Evolutionary conservation across 2,329 filamentous ascomycete genomes (phyloP).

Genomic region (Tolypocladium cylindrosporum): DNA sequence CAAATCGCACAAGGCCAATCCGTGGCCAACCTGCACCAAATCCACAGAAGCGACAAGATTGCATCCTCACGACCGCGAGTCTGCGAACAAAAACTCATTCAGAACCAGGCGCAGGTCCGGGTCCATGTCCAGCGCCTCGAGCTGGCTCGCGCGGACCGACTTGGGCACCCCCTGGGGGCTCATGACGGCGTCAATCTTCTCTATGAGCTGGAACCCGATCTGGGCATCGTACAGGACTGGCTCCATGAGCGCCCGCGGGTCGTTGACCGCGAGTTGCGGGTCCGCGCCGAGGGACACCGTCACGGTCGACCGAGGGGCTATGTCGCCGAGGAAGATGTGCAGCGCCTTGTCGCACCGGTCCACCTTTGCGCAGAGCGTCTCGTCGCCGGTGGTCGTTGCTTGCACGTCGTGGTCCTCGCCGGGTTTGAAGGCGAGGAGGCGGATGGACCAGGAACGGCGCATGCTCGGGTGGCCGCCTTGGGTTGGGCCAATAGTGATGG

Average conservation of each 20-base stretch:
- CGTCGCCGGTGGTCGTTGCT: not conserved
- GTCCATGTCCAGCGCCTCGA: constrained; percentile 12
- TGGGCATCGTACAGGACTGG: constrained; percentile 9
- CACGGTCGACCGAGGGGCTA: constrained; percentile 3
- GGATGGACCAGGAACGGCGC: constrained; percentile 3
- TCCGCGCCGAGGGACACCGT: constrained; percentile 5
- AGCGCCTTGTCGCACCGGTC: not conserved
- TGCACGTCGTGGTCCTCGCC: not conserved
- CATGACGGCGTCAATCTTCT: constrained; percentile 8
- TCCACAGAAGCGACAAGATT: not conserved
- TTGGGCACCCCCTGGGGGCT: not conserved
- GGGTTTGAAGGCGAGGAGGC: constrained; percentile 4
- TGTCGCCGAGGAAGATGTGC: constrained; percentile 4
- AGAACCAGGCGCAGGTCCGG: constrained; percentile 9
- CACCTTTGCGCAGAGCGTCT: not conserved
- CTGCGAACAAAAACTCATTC: constrained; percentile 9
- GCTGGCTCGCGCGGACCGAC: constrained; percentile 6
- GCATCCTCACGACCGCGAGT: constrained; percentile 3
- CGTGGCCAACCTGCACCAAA: not conserved
- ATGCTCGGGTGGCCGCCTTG: not conserved
- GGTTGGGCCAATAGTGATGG: constrained; percentile 1
- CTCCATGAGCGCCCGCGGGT: constrained; percentile 6
- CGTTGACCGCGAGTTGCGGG: constrained; percentile 6
- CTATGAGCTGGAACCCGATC: constrained; percentile 8
- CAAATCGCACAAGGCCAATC: not conserved